A percentile compares a stretch with the other conserved stretches of the same genome.
Evolutionary conservation across 2,329 filamentous ascomycete species (phyloP).

Genomic region (Claviceps sp.): DNA sequence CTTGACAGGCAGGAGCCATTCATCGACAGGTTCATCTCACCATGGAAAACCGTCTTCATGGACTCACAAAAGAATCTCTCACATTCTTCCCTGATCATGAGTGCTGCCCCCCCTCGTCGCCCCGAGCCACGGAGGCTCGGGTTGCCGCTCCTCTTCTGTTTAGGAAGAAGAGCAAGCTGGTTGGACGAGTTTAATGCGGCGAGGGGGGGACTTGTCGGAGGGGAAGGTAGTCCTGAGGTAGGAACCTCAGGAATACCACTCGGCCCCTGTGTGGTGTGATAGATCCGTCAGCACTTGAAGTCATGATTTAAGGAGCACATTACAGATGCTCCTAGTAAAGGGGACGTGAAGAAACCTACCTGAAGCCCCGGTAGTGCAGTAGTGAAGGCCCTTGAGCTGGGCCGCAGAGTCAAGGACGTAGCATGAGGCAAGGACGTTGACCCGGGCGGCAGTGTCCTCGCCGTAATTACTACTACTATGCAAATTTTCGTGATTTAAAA

Average conservation of each 20-base stretch:
- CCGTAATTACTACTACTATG: constrained; percentile 67
- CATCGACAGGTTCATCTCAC: constrained; percentile 71
- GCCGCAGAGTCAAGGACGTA: constrained; percentile 68
- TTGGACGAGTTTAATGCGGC: constrained; percentile 56
- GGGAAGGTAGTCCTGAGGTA: constrained; percentile 72
- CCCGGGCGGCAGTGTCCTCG: constrained; percentile 48
- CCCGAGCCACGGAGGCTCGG: constrained; percentile 27
- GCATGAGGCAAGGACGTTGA: constrained; percentile 80
- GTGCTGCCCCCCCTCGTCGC: constrained; percentile 81
- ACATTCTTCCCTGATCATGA: constrained; percentile 98
- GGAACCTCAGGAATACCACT: constrained; percentile 94
- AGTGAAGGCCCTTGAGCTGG: constrained; percentile 74
- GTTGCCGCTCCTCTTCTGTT: constrained; percentile 33
- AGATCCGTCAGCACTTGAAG: constrained; percentile 7
- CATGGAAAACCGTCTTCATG: constrained; percentile 86
- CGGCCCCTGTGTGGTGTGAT: constrained; percentile 42
- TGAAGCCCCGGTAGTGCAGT: constrained; percentile 84
- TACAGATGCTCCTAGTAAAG: not conserved
- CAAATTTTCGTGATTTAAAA: constrained; percentile 58
- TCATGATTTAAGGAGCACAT: not conserved
- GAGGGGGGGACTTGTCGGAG: constrained; percentile 81
- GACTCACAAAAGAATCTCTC: constrained; percentile 99
- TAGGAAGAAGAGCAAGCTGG: constrained; percentile 51
- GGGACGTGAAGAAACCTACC: constrained; percentile 31
- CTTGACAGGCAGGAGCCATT: constrained; percentile 78